Base-by-base conservation (phyloP, 441 rosid species). In the Dalechampia spathulata region DNA sequence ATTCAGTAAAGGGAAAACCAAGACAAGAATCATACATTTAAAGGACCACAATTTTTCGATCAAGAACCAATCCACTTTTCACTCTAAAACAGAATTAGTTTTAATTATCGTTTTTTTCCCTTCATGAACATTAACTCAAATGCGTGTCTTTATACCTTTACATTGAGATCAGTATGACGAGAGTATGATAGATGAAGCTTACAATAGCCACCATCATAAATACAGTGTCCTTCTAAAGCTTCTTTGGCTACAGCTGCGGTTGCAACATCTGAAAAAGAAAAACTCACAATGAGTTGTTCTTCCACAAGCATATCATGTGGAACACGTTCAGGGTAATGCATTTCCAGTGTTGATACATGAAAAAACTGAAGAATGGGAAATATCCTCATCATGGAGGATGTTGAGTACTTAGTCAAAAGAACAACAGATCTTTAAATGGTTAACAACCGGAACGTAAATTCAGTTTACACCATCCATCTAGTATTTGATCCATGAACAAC, bases 81-180 rank as follows among this genome's bases (percentile, higher is more conserved):
- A 77, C 60, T 75, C 75, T 62, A 55, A 66, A 34, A 58, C 55
- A 59, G 58, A 66, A 76, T 71, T 50, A 60, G 41, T 69, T 67
- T 44, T 61, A 65, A 72, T 58, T 53, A 65, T 25, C 40, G 50
- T 51, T 41, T 52, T 57, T 63, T 52, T 72, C 39, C 61, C 75
- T 67, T 65, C 75, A 78, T 74, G 71, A 67, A 75, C 67, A 72
- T 71, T 68, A 78, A 83, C 68, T 73, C 72, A 74, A 82, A 88
- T 76, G 66, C 85, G 80, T 75, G 68, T 70, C 77, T 75, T 70
- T 80, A 81, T 93, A 93, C 97, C 99, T 93, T 93, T 56, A 93
- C 90, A 90, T 93, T 93, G 85, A 93, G 99, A 90, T 93, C 99
- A 93, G 97, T 90, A 93, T 93, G 99, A 90, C 97, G 96, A 90